Conservation (phyloP, 305 asterid genomes). For the Caryopteris hybrid region DNA sequence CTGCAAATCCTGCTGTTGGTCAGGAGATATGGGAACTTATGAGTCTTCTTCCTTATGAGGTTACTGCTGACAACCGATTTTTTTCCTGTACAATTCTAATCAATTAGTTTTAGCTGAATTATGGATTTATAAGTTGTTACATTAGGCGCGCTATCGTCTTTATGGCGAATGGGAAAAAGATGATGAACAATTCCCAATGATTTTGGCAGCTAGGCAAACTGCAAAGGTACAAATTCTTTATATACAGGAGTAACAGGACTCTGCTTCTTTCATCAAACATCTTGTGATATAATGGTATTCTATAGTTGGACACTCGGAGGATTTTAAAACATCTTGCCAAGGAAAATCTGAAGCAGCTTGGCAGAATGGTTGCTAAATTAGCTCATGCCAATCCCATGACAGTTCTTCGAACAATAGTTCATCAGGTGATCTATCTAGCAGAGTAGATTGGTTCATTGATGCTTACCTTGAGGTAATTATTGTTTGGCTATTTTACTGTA, state of each 20-base stretch:
- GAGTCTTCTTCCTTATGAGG: slow-evolving; percentile 95
- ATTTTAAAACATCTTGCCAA: slow-evolving; percentile 94
- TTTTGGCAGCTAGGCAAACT: slow-evolving; percentile 90
- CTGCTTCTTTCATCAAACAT: slow-evolving; percentile 12
- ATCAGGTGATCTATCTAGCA: slow-evolving; percentile 54
- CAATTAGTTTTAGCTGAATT: slow-evolving; percentile 15
- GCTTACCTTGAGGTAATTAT: slow-evolving; percentile 24
- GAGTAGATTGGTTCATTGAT: slow-evolving; percentile 15
- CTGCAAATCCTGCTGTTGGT: slow-evolving; percentile 99
- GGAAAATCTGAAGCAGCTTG: slow-evolving; percentile 98
- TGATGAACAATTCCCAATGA: slow-evolving; percentile 87
- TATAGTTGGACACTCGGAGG: slow-evolving; percentile 94
- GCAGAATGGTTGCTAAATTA: slow-evolving; percentile 98
- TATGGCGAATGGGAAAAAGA: slow-evolving; percentile 99
- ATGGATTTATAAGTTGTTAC: slow-evolving; percentile 16
- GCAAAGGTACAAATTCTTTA: slow-evolving; percentile 60
- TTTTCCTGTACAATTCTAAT: background rate
- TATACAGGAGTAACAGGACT: slow-evolving; percentile 3
- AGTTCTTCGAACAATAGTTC: slow-evolving; percentile 94
- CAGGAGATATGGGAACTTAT: slow-evolving; percentile 95
- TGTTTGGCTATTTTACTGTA: slow-evolving; percentile 16
- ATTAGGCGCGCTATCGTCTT: slow-evolving; percentile 82
- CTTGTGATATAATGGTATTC: slow-evolving; percentile 16
- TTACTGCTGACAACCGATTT: slow-evolving; percentile 22
- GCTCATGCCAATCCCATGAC: slow-evolving; percentile 99